Base-by-base conservation (phyloP, 163 green algal species). In the Prototheca wickerhamii region DNA sequence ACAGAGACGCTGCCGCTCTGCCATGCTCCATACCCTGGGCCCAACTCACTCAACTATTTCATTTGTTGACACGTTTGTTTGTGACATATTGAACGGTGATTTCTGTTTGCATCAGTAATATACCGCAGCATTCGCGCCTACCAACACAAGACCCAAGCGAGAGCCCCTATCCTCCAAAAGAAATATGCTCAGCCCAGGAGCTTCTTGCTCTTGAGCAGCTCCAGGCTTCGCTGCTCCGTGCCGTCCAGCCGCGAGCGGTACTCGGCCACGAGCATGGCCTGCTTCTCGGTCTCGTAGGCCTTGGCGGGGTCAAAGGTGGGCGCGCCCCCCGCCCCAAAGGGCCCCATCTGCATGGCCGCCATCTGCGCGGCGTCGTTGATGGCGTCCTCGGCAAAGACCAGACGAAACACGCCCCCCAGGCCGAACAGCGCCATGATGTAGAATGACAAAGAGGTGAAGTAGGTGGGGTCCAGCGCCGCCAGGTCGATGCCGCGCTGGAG, bases 361-460 rank as follows among this genome's bases (percentile, higher is more conserved):
- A 93, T 82, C 65, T 89, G 74, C 0, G 78, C 85, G 60, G 72
- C 72, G 30, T 95, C 89, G 56, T 96, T 89, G 30, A 96, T 73
- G 0, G 81, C 87, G 32, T 88, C 81, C 49, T 96, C 87, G 57
- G 66, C 68, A 70, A 98, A 95, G 20, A 94, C 75, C 3, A 98
- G 77, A n/a, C 66, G 87, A 60, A 98, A 89, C 0, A 90, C 73
- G 4, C 92, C 92, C 1, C 89, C 75, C 46, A 93, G 76, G 2
- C 89, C 91, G 74, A 98, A 96, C 31, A 98, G 79, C 66, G 95
- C 78, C 34, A 97, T 76, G 68, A 98, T 95, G 84, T 98, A 98
- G 80, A 91, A 98, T 28, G 83, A 95, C 33, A 98, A 78, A 29
- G 68, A 84, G 31, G 87, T 95, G 74, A 98, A 92, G 81, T 97